Percentiles rank a stretch among this genome's conserved stretches.
These are phyloP conservation scores for Penicilliopsis zonata DNA, from an alignment of 495 filamentous ascomycete genomes.

Conservation along the genomic window DNA sequence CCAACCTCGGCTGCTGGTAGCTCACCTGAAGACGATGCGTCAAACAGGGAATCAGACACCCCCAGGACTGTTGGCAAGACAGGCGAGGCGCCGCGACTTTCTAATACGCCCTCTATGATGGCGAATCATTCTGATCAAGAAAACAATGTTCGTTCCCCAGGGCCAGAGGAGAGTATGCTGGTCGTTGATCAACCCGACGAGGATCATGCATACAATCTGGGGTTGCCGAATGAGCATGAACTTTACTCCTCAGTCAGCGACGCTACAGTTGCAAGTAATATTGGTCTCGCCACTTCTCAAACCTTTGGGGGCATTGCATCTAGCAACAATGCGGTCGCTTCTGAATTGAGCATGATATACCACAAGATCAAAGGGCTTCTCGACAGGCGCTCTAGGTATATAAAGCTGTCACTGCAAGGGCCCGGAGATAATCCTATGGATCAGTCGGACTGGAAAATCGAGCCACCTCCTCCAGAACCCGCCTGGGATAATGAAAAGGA, in stretches of 20 bases:
- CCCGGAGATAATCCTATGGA: constrained; percentile 78
- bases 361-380: constrained; percentile 74
- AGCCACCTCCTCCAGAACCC: constrained; percentile 81
- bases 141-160: not conserved
- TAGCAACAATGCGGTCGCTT: constrained; percentile 57
- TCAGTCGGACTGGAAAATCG: constrained; percentile 72
- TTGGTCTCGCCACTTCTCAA: constrained; percentile 36
- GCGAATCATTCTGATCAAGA: not conserved
- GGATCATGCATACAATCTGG: constrained; percentile 30
- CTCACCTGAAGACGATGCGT: constrained; percentile 4
- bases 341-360: constrained; percentile 75
- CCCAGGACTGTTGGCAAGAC: not conserved
- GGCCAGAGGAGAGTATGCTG: constrained; percentile 17
- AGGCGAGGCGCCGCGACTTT: not conserved
- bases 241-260: constrained; percentile 29
- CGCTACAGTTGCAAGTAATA: constrained; percentile 38
- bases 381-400: constrained; percentile 80
- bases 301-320: constrained; percentile 34
- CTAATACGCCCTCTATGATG: not conserved
- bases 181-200: constrained; percentile 32
- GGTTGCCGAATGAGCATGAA: constrained; percentile 35
- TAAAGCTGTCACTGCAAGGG: constrained; percentile 73
- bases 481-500: constrained; percentile 67
- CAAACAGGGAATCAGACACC: constrained; percentile 5
- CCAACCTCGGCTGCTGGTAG: constrained; percentile 6